Evolutionary conservation across 192 early-diverging fungal genomes (phyloP), one percentile per base, ranked within the genome.

Genomic region (Entophlyctis luteolus): DNA sequence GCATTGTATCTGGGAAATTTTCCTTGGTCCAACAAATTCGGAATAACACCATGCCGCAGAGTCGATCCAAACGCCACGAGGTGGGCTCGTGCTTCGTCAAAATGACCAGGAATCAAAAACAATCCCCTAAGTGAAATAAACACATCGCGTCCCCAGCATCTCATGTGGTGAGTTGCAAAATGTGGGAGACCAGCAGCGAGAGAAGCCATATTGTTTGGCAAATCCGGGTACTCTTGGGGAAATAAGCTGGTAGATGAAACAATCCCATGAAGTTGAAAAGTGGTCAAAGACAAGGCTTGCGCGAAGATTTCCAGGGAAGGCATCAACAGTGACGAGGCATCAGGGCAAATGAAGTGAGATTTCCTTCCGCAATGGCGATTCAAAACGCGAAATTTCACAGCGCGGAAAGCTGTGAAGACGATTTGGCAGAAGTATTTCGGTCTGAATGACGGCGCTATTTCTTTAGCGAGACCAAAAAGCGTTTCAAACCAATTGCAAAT

Each of bases 131-230:
- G 74, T 4, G 91, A 80, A 60, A 99, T 94, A 71, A 97, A 95
- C 33, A 96, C 89, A 80, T 99, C 97, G 47, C 97, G 87, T n/a
- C 97, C 97, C 97, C 97, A 99, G 68, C 88, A 89, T 46, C 97
- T 86, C 92, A 96, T 95, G 59, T 95, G 89, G 45, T 86, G 80
- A 6, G 87, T 87, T 3, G 95, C 86, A 62, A 99, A 99, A 63
- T 98, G 95, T 23, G 95, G 89, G 47, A 99, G 79, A 3, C 97
- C 97, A 3, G 97, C 97, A 42, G 95, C 96, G 72, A 98, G 80
- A 46, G 87, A 76, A 0, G 82, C 55, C 1, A 32, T 33, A 16
- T 72, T 49, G 82, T 79, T 22, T 18, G 39, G 33, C 37, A n/a
- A 47, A 32, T 57, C 58, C 20, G 27, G 54, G 8, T 56, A 59